A percentile compares a stretch with the other conserved stretches of the same genome.
Conservation (phyloP, 164 flowering plant genomes). For the Piper longum region DNA sequence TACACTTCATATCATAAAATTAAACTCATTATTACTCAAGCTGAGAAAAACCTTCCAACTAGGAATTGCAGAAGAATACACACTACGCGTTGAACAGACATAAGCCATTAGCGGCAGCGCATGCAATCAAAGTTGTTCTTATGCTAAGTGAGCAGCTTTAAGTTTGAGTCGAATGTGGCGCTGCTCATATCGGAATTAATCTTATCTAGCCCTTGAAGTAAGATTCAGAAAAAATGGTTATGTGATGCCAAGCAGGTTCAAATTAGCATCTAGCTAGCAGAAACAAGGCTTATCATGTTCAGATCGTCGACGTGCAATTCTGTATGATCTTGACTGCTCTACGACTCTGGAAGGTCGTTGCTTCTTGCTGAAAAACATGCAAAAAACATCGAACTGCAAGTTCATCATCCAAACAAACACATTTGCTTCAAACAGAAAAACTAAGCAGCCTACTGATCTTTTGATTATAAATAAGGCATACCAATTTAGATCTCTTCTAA, state of each 20-base stretch:
- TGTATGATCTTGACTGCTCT: neutral
- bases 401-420: neutral
- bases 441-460: too few relatives aligned
- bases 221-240: neutral
- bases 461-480: conserved; percentile 9
- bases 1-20: too few relatives aligned
- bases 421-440: too few relatives aligned
- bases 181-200: neutral
- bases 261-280: neutral
- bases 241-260: neutral
- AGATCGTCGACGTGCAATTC: neutral
- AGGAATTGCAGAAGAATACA: neutral
- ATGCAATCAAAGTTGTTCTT: conserved; percentile 41
- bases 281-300: neutral
- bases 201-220: neutral
- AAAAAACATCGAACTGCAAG: neutral
- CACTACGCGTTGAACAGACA: conserved; percentile 42
- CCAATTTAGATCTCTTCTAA: conserved; percentile 43
- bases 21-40: too few relatives aligned
- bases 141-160: conserved; percentile 32
- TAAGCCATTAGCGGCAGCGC: conserved; percentile 55
- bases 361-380: neutral
- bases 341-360: neutral
- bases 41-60: neutral
- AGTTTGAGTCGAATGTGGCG: neutral